A percentile compares a stretch with the other conserved stretches of the same genome.
These are phyloP conservation scores for Plantago coronopus DNA, from an alignment of 305 asterid genomes.

Conservation along the genomic window DNA sequence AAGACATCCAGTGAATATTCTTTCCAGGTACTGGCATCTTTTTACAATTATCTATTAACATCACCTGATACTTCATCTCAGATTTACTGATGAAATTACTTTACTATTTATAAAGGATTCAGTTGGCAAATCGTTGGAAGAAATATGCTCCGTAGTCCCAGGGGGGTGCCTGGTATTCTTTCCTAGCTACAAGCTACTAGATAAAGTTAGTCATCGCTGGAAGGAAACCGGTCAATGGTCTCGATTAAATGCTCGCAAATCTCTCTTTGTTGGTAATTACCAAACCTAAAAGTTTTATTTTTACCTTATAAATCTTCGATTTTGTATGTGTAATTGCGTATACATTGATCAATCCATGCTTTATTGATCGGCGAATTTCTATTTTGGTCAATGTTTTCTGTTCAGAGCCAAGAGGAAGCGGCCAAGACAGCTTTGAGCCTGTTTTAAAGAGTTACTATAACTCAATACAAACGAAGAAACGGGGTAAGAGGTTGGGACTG, in stretches of 20 bases:
- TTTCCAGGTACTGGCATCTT: constrained; percentile 64
- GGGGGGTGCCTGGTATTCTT: constrained; percentile 95
- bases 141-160: constrained; percentile 78
- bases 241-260: constrained; percentile 70
- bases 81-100: constrained; percentile 20
- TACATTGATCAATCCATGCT: constrained; percentile 8
- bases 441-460: constrained; percentile 65
- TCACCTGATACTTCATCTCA: constrained; percentile 11
- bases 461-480: constrained; percentile 58
- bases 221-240: constrained; percentile 92
- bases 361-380: constrained; percentile 20
- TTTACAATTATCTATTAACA: constrained; percentile 7
- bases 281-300: constrained; percentile 6
- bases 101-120: constrained; percentile 60
- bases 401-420: constrained; percentile 91
- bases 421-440: constrained; percentile 67
- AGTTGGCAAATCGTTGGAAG: constrained; percentile 80
- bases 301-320: neutral
- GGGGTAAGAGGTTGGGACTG: constrained; percentile 49
- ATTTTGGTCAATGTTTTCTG: constrained; percentile 18
- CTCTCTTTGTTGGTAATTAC: constrained; percentile 72
- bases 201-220: constrained; percentile 84
- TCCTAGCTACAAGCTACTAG: constrained; percentile 95
- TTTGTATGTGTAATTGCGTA: constrained; percentile 6
- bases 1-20: constrained; percentile 74